Percentiles rank a stretch among this genome's conserved stretches.
Evolutionary conservation across 1,139 yeast species (phyloP).

Genomic region (Geotrichum fermentans): DNA sequence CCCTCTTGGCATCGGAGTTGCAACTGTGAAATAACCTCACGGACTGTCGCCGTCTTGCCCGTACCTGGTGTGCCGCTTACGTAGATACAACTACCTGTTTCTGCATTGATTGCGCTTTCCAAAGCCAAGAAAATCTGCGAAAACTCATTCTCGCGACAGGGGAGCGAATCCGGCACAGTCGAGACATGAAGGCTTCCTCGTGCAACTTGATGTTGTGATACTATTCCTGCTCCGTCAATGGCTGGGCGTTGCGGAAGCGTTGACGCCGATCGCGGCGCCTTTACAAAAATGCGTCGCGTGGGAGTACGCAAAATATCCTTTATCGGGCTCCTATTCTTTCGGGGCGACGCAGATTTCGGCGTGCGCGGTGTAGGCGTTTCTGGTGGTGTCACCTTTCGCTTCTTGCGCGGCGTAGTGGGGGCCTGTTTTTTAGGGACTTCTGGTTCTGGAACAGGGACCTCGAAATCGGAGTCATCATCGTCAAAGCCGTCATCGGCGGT

Average conservation of each 20-base stretch:
- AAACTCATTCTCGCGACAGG: constrained; percentile 86
- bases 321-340: constrained; percentile 13
- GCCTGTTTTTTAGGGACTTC: constrained; percentile 5
- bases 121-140: constrained; percentile 64
- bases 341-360: constrained; percentile 12
- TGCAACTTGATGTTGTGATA: constrained; percentile 33
- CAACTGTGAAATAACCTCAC: constrained; percentile 76
- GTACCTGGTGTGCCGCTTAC: constrained; percentile 98
- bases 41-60: constrained; percentile 90
- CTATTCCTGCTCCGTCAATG: not conserved
- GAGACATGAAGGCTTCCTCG: constrained; percentile 62
- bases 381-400: constrained; percentile 2
- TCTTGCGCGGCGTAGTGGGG: constrained; percentile 16
- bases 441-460: constrained; percentile 1
- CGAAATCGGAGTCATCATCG: constrained; percentile 6
- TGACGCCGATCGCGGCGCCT: constrained; percentile 12
- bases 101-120: constrained; percentile 69
- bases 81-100: constrained; percentile 78
- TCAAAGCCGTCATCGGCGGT: too few species aligned
- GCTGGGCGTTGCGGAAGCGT: not conserved
- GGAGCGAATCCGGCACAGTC: constrained; percentile 58
- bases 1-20: constrained; percentile 40
- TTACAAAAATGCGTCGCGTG: constrained; percentile 12
- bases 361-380: constrained; percentile 9
- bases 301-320: constrained; percentile 18